A percentile compares a stretch with the other conserved stretches of the same genome.
Evolutionary conservation across 2,329 filamentous ascomycete species (phyloP).

Genomic region (Aspergillus costaricaensis): DNA sequence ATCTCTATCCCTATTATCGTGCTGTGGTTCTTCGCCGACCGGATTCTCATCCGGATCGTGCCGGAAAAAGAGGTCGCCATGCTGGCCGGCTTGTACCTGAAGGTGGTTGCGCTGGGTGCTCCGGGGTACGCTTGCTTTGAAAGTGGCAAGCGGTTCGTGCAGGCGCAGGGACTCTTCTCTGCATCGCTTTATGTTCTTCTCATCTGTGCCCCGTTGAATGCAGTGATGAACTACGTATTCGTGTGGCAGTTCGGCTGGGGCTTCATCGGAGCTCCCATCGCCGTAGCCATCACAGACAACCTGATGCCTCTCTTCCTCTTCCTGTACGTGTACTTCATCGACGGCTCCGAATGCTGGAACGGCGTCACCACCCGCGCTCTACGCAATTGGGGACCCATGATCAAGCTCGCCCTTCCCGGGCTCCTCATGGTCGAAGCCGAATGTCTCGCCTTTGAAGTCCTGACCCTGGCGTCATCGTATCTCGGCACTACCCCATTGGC

Average conservation of each 20-base stretch:
- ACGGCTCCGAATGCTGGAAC: slow-evolving; percentile 76
- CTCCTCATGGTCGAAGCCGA: slow-evolving; percentile 94
- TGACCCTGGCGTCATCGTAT: slow-evolving; percentile 79
- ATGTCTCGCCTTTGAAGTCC: slow-evolving; percentile 87
- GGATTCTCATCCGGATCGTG: slow-evolving; percentile 66
- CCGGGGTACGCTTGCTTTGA: slow-evolving; percentile 78
- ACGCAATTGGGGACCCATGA: slow-evolving; percentile 79
- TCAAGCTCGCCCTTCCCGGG: slow-evolving; percentile 82
- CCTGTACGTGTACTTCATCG: slow-evolving; percentile 70
- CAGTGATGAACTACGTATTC: slow-evolving; percentile 76
- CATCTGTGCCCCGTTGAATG: slow-evolving; percentile 79
- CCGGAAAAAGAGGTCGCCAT: slow-evolving; percentile 70
- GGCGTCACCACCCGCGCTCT: slow-evolving; percentile 72
- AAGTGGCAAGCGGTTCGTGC: slow-evolving; percentile 79
- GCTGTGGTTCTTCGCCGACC: slow-evolving; percentile 69
- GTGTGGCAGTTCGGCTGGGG: slow-evolving; percentile 69
- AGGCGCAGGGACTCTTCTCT: slow-evolving; percentile 83
- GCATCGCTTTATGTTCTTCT: slow-evolving; percentile 81
- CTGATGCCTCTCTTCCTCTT: slow-evolving; percentile 72
- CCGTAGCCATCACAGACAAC: slow-evolving; percentile 73
- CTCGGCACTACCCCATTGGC: slow-evolving; percentile 79
- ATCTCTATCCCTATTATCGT: slow-evolving; percentile 72
- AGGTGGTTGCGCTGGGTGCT: slow-evolving; percentile 68
- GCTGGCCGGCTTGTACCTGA: slow-evolving; percentile 73
- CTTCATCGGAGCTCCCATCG: slow-evolving; percentile 78